Conservation (phyloP, 805 yeast species). For the Ascoidea tarda region DNA sequence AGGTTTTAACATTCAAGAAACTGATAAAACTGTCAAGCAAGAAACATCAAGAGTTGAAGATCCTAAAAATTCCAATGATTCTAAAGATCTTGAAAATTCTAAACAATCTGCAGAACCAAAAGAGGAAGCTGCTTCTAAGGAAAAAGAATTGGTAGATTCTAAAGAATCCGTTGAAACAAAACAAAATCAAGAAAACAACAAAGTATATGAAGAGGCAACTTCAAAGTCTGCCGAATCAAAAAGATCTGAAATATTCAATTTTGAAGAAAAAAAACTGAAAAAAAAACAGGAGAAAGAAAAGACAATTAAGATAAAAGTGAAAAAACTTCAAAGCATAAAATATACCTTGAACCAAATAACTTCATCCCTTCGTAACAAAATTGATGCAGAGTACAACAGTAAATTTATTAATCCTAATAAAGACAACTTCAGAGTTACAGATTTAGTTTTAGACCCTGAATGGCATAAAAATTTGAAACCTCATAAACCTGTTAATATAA, state of each 20-base stretch:
- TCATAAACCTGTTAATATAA: slow-evolving; percentile 29
- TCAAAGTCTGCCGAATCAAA: not conserved
- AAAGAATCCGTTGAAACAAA: slow-evolving; percentile 18
- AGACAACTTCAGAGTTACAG: slow-evolving; percentile 1
- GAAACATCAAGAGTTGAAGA: not conserved
- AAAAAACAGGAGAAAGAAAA: not conserved
- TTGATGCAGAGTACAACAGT: too few species aligned
- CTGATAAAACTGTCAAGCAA: not conserved
- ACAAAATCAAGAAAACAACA: slow-evolving; percentile 16
- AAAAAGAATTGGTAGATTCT: slow-evolving; percentile 8
- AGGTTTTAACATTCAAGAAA: too few species aligned
- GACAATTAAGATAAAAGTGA: not conserved
- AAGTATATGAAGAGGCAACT: slow-evolving; percentile 8
- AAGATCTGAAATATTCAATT: slow-evolving; percentile 20
- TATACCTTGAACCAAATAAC: too few species aligned
- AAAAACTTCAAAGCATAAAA: too few species aligned
- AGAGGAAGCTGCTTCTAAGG: slow-evolving; percentile 8
- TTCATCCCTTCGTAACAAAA: too few species aligned
- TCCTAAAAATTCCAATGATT: not conserved
- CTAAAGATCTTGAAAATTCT: slow-evolving; percentile 7
- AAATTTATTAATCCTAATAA: not conserved
- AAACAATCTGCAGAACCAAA: not conserved
- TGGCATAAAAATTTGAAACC: slow-evolving; percentile 35
- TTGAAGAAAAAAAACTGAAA: slow-evolving; percentile 14
- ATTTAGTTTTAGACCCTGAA: slow-evolving; percentile 29